Percentiles rank a stretch among this genome's conserved stretches.
These are phyloP conservation scores for Aurantiochytrium sp. DNA, from an alignment of 108 stramenopile species.

Conservation along the genomic window DNA sequence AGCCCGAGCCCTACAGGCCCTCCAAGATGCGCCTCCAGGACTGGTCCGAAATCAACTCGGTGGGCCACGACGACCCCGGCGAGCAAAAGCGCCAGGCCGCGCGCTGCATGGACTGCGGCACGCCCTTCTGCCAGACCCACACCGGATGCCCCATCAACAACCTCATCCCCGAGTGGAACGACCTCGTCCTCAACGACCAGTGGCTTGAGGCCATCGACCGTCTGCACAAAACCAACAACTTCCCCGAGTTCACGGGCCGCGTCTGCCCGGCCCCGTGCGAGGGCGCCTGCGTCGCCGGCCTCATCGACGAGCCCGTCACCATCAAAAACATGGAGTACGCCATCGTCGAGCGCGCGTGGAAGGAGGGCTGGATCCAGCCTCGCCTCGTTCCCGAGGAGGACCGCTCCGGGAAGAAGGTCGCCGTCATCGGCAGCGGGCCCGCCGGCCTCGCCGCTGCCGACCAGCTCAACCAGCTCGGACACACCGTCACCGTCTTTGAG, in stretches of 20 bases:
- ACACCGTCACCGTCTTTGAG: conserved; percentile 87
- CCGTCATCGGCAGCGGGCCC: conserved; percentile 87
- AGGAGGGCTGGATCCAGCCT: conserved; percentile 83
- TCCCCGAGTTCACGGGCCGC: conserved; percentile 95
- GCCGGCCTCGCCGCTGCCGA: conserved; percentile 86
- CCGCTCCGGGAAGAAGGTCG: conserved; percentile 82
- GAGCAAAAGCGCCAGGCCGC: conserved; percentile 88
- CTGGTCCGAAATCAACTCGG: conserved; percentile 91
- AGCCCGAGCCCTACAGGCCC: conserved; percentile 89
- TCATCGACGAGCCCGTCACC: conserved; percentile 85
- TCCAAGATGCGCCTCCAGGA: conserved; percentile 80
- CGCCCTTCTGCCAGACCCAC: conserved; percentile 94
- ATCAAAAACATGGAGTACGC: conserved; percentile 97
- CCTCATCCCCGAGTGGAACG: conserved; percentile 96
- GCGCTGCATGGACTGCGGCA: conserved; percentile 97
- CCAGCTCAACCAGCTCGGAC: conserved; percentile 90
- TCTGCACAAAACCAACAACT: conserved; percentile 93
- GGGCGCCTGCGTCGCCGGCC: conserved; percentile 90
- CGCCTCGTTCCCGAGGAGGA: conserved; percentile 70
- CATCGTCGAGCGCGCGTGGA: conserved; percentile 88
- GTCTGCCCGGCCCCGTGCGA: conserved; percentile 97
- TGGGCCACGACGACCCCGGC: conserved; percentile 71
- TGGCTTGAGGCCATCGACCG: conserved; percentile 88
- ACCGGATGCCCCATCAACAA: conserved; percentile 94
- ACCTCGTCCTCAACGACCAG: conserved; percentile 86